Conservation (phyloP, 2,329 filamentous ascomycete genomes). For the Aspergillus novofumigatus region DNA sequence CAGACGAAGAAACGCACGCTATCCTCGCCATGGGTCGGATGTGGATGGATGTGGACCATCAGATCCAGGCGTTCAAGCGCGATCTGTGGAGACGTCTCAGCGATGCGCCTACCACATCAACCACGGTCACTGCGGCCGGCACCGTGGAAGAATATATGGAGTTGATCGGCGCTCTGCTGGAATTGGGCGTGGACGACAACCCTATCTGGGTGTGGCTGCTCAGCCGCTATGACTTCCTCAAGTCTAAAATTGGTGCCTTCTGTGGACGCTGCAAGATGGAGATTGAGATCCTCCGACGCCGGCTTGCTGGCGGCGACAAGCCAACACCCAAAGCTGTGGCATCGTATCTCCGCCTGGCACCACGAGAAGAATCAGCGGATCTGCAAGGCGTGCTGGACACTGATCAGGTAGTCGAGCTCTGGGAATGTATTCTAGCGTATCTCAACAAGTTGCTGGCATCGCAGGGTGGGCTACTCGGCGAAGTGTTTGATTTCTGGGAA, state of each 20-base stretch:
- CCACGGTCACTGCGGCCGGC: slow-evolving; percentile 46
- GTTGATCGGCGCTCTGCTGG: slow-evolving; percentile 80
- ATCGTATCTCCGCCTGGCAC: slow-evolving; percentile 69
- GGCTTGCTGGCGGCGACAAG: slow-evolving; percentile 69
- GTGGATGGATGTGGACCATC: slow-evolving; percentile 90
- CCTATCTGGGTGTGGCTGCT: slow-evolving; percentile 95
- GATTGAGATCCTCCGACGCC: slow-evolving; percentile 82
- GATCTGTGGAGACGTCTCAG: slow-evolving; percentile 82
- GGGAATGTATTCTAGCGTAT: slow-evolving; percentile 80
- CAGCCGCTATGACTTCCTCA: slow-evolving; percentile 84
- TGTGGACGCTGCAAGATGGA: slow-evolving; percentile 87
- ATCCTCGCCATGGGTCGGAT: slow-evolving; percentile 85
- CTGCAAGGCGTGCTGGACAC: slow-evolving; percentile 67
- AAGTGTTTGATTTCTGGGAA: slow-evolving; percentile 92
- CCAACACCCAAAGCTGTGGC: slow-evolving; percentile 67
- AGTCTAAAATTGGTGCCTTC: slow-evolving; percentile 72
- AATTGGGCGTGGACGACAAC: slow-evolving; percentile 91
- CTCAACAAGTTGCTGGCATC: slow-evolving; percentile 69
- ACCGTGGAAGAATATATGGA: slow-evolving; percentile 84
- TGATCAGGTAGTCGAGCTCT: slow-evolving; percentile 77
- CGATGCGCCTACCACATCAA: slow-evolving; percentile 58
- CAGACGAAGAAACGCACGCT: slow-evolving; percentile 77
- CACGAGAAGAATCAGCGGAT: slow-evolving; percentile 61
- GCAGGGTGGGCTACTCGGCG: slow-evolving; percentile 74
- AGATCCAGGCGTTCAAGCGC: slow-evolving; percentile 80